Evolutionary conservation across 495 filamentous ascomycete genomes (phyloP).

Genomic region (Hypoxylon trugodes): DNA sequence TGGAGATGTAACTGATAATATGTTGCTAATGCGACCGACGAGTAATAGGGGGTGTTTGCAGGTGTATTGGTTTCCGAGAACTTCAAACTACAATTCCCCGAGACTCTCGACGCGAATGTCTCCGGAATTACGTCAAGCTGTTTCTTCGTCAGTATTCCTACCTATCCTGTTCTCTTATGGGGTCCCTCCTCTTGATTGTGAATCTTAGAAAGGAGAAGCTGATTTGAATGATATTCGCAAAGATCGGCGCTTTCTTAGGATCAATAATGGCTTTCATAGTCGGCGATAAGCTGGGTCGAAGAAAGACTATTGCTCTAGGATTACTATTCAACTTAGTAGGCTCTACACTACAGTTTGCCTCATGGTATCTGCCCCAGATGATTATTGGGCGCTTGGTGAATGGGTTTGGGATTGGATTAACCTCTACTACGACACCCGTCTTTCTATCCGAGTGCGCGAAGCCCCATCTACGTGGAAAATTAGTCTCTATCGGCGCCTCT

Average conservation of each 20-base stretch:
- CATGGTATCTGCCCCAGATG: conserved; percentile 60
- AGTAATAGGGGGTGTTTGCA: conserved; percentile 49
- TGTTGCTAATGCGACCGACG: neutral
- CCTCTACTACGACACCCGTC: conserved; percentile 68
- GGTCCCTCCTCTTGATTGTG: conserved; percentile 14
- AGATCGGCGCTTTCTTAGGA: conserved; percentile 50
- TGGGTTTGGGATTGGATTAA: conserved; percentile 71
- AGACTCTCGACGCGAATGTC: conserved; percentile 30
- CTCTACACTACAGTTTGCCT: conserved; percentile 52
- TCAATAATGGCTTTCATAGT: conserved; percentile 48
- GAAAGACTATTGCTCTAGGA: conserved; percentile 66
- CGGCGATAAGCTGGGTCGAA: conserved; percentile 58
- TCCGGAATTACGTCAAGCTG: conserved; percentile 51
- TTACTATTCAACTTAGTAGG: conserved; percentile 64
- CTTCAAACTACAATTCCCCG: conserved; percentile 41
- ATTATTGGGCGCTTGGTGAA: conserved; percentile 68
- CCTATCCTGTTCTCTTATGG: conserved; percentile 19
- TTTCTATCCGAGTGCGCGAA: conserved; percentile 65
- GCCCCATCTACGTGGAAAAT: conserved; percentile 58
- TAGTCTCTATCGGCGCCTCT: conserved; percentile 42
- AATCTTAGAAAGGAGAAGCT: conserved; percentile 23
- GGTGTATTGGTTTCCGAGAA: conserved; percentile 49
- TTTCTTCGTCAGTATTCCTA: conserved; percentile 49
- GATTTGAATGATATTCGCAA: conserved; percentile 31
- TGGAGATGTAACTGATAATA: neutral